Percentiles rank a stretch among this genome's conserved stretches.
Evolutionary conservation across 2,329 filamentous ascomycete species (phyloP).

Genomic region (Diplodia sapinea): DNA sequence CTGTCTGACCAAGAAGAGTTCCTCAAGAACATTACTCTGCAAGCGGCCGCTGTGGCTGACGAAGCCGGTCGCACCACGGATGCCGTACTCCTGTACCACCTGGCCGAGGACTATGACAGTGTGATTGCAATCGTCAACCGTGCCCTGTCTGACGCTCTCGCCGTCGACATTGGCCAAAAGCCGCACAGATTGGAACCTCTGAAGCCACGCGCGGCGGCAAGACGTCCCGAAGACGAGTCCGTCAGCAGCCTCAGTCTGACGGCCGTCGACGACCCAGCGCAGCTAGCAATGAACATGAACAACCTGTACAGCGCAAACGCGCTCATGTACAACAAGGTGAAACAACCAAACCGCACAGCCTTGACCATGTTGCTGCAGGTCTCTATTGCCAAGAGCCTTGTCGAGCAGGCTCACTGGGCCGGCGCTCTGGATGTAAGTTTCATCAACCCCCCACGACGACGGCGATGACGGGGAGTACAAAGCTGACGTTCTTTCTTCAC

Average conservation of each 20-base stretch:
- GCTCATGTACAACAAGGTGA: constrained; percentile 66
- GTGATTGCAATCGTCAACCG: constrained; percentile 91
- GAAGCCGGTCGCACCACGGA: constrained; percentile 93
- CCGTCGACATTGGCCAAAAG: constrained; percentile 82
- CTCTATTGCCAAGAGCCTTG: constrained; percentile 64
- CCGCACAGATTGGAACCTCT: constrained; percentile 78
- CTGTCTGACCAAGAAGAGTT: constrained; percentile 82
- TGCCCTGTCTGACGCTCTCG: constrained; percentile 85
- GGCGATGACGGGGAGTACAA: background rate
- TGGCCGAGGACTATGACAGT: constrained; percentile 93
- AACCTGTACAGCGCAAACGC: constrained; percentile 66
- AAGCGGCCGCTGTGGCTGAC: constrained; percentile 90
- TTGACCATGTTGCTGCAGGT: constrained; percentile 66
- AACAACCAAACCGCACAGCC: constrained; percentile 62
- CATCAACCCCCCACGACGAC: background rate
- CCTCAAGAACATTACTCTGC: constrained; percentile 87
- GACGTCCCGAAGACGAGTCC: constrained; percentile 24
- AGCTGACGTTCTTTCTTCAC: constrained; percentile 16
- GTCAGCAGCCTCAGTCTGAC: constrained; percentile 68
- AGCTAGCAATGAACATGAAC: constrained; percentile 67
- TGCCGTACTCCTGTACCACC: constrained; percentile 90
- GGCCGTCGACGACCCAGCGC: constrained; percentile 69
- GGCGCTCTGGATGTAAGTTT: constrained; percentile 68
- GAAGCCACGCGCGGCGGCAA: constrained; percentile 65
- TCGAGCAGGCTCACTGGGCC: constrained; percentile 65